Conservation (phyloP, 306 rosid species). For the Herpetospermum pedunculosum region DNA sequence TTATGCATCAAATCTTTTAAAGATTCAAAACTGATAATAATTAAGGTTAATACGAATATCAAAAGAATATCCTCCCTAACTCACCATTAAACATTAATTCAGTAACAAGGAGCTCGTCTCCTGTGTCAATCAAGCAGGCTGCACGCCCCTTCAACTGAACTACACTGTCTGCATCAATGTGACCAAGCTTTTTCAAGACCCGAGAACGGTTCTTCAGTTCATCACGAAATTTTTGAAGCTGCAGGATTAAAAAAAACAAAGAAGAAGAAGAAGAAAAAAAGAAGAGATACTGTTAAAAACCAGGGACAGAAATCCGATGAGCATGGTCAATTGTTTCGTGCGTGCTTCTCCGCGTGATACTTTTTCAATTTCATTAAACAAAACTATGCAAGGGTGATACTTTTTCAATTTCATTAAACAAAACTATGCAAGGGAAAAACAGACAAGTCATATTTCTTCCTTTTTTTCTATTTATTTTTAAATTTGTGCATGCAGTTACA, state of each 20-base stretch:
- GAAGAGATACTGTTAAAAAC: neutral
- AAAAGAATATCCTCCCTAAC: neutral
- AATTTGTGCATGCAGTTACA: neutral
- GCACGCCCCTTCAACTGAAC: slow-evolving; percentile 97
- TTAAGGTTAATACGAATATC: neutral
- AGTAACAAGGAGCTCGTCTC: slow-evolving; percentile 94
- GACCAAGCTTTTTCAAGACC: slow-evolving; percentile 93
- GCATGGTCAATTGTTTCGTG: neutral
- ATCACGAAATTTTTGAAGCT: slow-evolving; percentile 91
- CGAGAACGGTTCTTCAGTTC: slow-evolving; percentile 89
- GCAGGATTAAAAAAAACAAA: slow-evolving; percentile 8
- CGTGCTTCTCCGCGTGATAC: neutral
- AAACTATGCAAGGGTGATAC: neutral
- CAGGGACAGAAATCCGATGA: neutral
- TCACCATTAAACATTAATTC: slow-evolving; percentile 97
- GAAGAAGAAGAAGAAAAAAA: neutral
- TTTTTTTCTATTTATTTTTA: neutral
- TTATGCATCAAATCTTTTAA: neutral
- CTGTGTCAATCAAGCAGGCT: slow-evolving; percentile 97
- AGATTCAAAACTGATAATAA: neutral
- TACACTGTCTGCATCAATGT: slow-evolving; percentile 81
- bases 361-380: neutral
- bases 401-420: neutral
- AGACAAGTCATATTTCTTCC: neutral
- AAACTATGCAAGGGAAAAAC: neutral